Base-by-base conservation (phyloP, 306 rosid genomes). In the Lathyrus oleraceus region DNA sequence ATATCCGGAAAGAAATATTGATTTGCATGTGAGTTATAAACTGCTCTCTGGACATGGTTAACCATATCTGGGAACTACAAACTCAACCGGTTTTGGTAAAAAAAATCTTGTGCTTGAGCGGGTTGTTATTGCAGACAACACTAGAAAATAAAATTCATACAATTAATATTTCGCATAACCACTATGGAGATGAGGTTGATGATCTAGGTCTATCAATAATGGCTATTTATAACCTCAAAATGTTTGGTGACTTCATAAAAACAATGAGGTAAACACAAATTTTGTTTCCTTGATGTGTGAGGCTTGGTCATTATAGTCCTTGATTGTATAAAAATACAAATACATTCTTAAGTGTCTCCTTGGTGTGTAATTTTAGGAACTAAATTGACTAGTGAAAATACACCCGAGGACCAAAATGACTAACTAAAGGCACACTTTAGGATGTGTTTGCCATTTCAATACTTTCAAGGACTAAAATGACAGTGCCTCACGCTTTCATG, bases 21-120 rank as follows among this genome's bases (percentile, higher is more conserved):
- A 45, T 59, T 47, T 76, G 56, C 19, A 7, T 42, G 42, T 57
- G 45, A 8, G 49, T 23, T 63, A 40, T 61, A 52, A 60, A 60
- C 35, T 32, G 56, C 5, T 44, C 15, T 25, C 19, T 52, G 14
- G 35, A 51, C n/a, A 49, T 59, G 45, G 30, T 40, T 61, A 44
- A 10, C 36, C 45, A 44, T 36, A 13, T 65, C 7, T 74, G 9
- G 13, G 45, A 76, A 36, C 53, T 52, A 59, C 36, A 48, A 54
- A 10, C 8, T 10, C 28, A 19, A 51, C 21, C 5, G 11, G 54
- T 28, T 13, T 10, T 43, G 65, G 38, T 70, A 10, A 47, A 47
- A 45, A 32, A 20, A 39, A 40, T 68, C 8, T 38, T 59, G 58
- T 27, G 56, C 23, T 45, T 35, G 38, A 12, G 44, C 27, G n/a